A percentile compares a stretch with the other conserved stretches of the same genome.
These are phyloP conservation scores for Elsinoe arachidis DNA, from an alignment of 2,329 filamentous ascomycete genomes.

Conservation along the genomic window DNA sequence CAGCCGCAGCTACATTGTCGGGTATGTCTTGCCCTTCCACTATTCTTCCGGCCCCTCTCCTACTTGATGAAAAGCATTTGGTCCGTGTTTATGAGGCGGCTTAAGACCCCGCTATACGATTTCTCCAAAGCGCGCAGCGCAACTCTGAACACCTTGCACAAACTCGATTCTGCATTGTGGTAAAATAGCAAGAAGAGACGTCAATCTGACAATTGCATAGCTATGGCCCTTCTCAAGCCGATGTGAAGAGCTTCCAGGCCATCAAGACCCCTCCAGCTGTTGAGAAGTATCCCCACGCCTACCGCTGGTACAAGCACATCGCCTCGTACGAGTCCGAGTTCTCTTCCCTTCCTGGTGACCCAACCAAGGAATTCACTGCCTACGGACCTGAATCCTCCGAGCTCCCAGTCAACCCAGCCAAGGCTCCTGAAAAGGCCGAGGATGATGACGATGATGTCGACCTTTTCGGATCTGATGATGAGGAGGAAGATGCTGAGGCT, in stretches of 20 bases:
- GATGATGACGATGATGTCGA: slow-evolving; percentile 81
- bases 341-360: slow-evolving; percentile 79
- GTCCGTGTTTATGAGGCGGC: slow-evolving; percentile 93
- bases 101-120: slow-evolving; percentile 83
- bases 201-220: slow-evolving; percentile 31
- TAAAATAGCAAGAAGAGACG: not conserved
- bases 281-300: slow-evolving; percentile 84
- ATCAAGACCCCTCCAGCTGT: slow-evolving; percentile 66
- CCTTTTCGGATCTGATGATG: slow-evolving; percentile 86
- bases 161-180: slow-evolving; percentile 14
- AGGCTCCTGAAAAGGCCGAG: slow-evolving; percentile 60
- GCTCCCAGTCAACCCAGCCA: slow-evolving; percentile 75
- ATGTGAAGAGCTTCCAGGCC: slow-evolving; percentile 92
- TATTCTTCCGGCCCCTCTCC: slow-evolving; percentile 22
- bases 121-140: slow-evolving; percentile 68
- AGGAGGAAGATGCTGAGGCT: slow-evolving; percentile 88
- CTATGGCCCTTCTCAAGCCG: slow-evolving; percentile 75
- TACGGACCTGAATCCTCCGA: slow-evolving; percentile 81
- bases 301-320: slow-evolving; percentile 99
- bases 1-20: slow-evolving; percentile 72
- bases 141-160: slow-evolving; percentile 53
- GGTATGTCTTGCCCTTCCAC: slow-evolving; percentile 50
- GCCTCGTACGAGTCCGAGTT: slow-evolving; percentile 89
- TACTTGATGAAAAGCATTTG: slow-evolving; percentile 75
- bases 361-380: slow-evolving; percentile 75